Evolutionary conservation across 108 stramenopile species (phyloP).

Genomic region (Nannochloropsis gaditana): DNA sequence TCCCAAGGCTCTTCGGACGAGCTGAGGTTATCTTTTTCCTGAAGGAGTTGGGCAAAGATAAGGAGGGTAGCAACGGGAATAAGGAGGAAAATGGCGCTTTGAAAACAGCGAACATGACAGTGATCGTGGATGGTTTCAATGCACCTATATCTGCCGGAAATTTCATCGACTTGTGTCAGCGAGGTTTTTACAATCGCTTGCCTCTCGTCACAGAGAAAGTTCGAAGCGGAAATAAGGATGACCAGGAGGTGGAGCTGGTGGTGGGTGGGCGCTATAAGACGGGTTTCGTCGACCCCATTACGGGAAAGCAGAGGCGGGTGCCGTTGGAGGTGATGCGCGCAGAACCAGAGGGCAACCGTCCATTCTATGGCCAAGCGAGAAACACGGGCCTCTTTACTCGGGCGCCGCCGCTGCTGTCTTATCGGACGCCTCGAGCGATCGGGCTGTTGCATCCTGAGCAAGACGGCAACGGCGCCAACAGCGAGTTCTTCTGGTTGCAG

Average conservation of each 20-base stretch:
- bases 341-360: conserved; percentile 71
- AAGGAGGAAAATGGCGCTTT: conserved; percentile 53
- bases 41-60: conserved; percentile 57
- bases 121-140: conserved; percentile 87
- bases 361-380: conserved; percentile 79
- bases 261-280: conserved; percentile 31
- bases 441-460: conserved; percentile 91
- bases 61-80: background rate
- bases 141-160: conserved; percentile 85
- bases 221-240: conserved; percentile 56
- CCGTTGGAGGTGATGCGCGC: conserved; percentile 71
- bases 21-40: conserved; percentile 77
- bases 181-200: conserved; percentile 84
- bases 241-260: conserved; percentile 60
- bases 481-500: conserved; percentile 88
- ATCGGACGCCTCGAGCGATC: conserved; percentile 82
- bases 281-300: conserved; percentile 40
- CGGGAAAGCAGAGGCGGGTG: conserved; percentile 49
- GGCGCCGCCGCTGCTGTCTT: conserved; percentile 49
- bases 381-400: conserved; percentile 61
- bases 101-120: conserved; percentile 68
- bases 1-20: conserved; percentile 70
- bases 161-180: conserved; percentile 84
- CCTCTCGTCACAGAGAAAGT: conserved; percentile 75
- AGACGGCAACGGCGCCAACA: conserved; percentile 77